Percentiles rank a stretch among this genome's conserved stretches.
Conservation (phyloP, 2,329 filamentous ascomycete species). For the Botrytis porri region DNA sequence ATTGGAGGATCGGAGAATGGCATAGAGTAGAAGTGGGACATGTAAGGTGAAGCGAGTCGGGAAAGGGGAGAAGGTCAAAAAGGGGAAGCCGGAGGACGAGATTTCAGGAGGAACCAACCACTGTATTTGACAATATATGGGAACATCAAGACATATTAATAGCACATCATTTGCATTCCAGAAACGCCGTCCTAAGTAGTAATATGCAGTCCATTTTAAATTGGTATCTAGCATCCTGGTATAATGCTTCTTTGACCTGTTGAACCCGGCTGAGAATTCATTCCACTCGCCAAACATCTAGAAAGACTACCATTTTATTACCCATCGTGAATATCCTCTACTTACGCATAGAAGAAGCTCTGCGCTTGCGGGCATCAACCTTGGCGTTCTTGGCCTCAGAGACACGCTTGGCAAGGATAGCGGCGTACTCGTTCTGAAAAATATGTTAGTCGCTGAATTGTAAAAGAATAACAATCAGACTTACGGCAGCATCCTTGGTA, state of each 20-base stretch:
- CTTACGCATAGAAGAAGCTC: conserved; percentile 92
- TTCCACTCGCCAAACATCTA: conserved; percentile 17
- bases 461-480: conserved; percentile 40
- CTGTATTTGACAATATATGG: background rate
- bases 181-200: conserved; percentile 20
- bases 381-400: conserved; percentile 92
- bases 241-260: conserved; percentile 19
- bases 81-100: background rate
- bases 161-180: conserved; percentile 17
- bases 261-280: conserved; percentile 15
- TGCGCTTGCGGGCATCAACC: conserved; percentile 92
- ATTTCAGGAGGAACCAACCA: background rate
- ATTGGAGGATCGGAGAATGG: background rate
- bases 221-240: conserved; percentile 19
- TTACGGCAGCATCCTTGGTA: conserved; percentile 97
- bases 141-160: conserved; percentile 7
- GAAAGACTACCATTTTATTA: conserved; percentile 16
- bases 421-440: conserved; percentile 86
- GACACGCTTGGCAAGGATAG: conserved; percentile 95
- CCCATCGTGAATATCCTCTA: conserved; percentile 45
- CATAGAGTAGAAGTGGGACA: background rate
- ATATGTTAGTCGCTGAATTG: background rate
- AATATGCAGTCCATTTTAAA: conserved; percentile 19
- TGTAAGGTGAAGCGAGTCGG: background rate
- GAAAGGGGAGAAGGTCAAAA: no score